A percentile compares a stretch with the other conserved stretches of the same genome.
These are phyloP conservation scores for Myriosclerotinia curreyana DNA, from an alignment of 2,329 filamentous ascomycete genomes.

Conservation along the genomic window DNA sequence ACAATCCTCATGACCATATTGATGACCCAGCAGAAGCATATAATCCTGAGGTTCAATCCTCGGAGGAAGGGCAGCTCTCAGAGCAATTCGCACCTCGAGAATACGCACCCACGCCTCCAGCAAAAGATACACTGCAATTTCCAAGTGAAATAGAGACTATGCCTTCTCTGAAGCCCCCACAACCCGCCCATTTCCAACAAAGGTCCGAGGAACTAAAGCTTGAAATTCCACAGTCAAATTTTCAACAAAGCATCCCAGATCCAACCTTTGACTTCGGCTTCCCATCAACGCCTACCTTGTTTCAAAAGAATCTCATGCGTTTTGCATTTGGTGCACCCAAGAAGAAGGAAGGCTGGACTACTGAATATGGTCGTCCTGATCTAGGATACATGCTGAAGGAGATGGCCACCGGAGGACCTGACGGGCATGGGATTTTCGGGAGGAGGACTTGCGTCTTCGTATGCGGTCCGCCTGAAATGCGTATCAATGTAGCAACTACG, in stretches of 20 bases:
- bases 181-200: conserved; percentile 28
- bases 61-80: conserved; percentile 24
- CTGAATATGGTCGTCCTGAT: conserved; percentile 88
- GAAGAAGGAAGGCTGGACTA: conserved; percentile 78
- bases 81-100: conserved; percentile 26
- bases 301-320: conserved; percentile 85
- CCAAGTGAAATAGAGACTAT: conserved; percentile 5
- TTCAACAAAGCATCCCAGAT: conserved; percentile 12
- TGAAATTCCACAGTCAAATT: conserved; percentile 27
- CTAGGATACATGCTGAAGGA: conserved; percentile 82
- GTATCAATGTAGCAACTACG: conserved; percentile 80
- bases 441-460: conserved; percentile 85
- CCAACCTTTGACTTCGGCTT: conserved; percentile 75
- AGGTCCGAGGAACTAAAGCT: conserved; percentile 31
- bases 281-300: conserved; percentile 77
- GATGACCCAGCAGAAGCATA: conserved; percentile 30
- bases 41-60: background rate
- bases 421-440: conserved; percentile 69
- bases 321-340: conserved; percentile 77
- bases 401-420: conserved; percentile 68
- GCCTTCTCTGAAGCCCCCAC: conserved; percentile 21
- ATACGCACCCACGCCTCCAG: conserved; percentile 22
- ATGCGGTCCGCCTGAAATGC: conserved; percentile 83
- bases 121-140: conserved; percentile 14
- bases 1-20: conserved; percentile 34